Evolutionary conservation across 495 filamentous ascomycete species (phyloP).

Genomic region (Tuber aestivum): DNA sequence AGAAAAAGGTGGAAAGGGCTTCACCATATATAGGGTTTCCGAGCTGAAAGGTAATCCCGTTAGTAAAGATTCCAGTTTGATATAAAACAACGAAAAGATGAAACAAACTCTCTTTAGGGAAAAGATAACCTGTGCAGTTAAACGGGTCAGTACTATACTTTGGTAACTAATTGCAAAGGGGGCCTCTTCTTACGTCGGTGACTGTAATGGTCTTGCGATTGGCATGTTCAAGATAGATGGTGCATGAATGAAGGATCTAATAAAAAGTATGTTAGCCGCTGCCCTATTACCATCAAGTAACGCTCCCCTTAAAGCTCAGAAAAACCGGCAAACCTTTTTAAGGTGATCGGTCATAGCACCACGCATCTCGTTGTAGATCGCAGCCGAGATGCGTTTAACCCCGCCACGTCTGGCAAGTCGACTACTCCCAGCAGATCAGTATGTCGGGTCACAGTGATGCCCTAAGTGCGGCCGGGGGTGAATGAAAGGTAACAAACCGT

Average conservation of each 20-base stretch:
- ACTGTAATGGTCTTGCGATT: constrained; percentile 57
- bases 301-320: not conserved
- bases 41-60: constrained; percentile 28
- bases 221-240: constrained; percentile 51
- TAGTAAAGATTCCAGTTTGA: constrained; percentile 8
- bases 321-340: constrained; percentile 47
- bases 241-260: constrained; percentile 53
- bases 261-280: not conserved
- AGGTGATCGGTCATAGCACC: constrained; percentile 52
- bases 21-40: constrained; percentile 45
- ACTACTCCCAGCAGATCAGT: constrained; percentile 46
- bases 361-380: constrained; percentile 68
- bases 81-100: not conserved
- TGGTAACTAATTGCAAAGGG: not conserved
- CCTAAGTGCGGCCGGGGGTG: not conserved
- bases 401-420: constrained; percentile 75
- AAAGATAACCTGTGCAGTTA: constrained; percentile 54
- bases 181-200: constrained; percentile 52
- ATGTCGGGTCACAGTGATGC: constrained; percentile 12
- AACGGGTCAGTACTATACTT: constrained; percentile 8
- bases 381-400: constrained; percentile 62
- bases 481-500: constrained; percentile 50
- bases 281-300: not conserved
- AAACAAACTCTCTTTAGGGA: constrained; percentile 50
- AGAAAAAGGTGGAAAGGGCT: not conserved